Conservation (phyloP, 345 rosid genomes). For the Aurinia saxatilis region DNA sequence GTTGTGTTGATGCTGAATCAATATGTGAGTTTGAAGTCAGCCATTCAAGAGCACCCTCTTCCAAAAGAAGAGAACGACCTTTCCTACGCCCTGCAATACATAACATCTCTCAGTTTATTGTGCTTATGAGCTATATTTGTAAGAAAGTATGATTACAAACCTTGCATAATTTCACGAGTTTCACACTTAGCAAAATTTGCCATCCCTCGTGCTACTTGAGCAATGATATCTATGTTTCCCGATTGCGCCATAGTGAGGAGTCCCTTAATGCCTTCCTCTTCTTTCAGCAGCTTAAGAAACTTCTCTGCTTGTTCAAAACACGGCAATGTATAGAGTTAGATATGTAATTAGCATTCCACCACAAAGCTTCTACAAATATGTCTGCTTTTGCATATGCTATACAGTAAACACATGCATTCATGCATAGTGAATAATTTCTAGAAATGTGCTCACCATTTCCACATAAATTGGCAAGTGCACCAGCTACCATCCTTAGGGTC, state of each 20-base stretch:
- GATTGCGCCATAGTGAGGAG: conserved; percentile 59
- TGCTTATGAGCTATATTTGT: background rate
- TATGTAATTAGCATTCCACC: conserved; percentile 3
- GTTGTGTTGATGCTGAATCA: conserved; percentile 56
- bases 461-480: conserved; percentile 87
- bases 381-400: background rate
- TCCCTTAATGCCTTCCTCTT: conserved; percentile 80
- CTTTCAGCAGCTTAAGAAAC: conserved; percentile 59
- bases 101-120: background rate
- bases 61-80: conserved; percentile 72
- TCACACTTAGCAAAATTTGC: conserved; percentile 97
- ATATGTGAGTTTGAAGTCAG: conserved; percentile 47
- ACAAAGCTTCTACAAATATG: background rate
- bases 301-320: conserved; percentile 42
- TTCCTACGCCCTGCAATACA: conserved; percentile 57
- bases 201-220: conserved; percentile 92
- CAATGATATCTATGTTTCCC: conserved; percentile 58
- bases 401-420: background rate
- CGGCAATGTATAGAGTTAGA: background rate
- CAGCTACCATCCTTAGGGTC: conserved; percentile 93
- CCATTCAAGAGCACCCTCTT: conserved; percentile 79
- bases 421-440: background rate
- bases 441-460: conserved; percentile 65
- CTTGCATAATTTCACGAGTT: conserved; percentile 73
- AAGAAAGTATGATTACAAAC: conserved; percentile 28